phyloP scores from a whole-genome alignment of 1,139 yeast genomes.

The Scheffersomyces parashehatae region DNA sequence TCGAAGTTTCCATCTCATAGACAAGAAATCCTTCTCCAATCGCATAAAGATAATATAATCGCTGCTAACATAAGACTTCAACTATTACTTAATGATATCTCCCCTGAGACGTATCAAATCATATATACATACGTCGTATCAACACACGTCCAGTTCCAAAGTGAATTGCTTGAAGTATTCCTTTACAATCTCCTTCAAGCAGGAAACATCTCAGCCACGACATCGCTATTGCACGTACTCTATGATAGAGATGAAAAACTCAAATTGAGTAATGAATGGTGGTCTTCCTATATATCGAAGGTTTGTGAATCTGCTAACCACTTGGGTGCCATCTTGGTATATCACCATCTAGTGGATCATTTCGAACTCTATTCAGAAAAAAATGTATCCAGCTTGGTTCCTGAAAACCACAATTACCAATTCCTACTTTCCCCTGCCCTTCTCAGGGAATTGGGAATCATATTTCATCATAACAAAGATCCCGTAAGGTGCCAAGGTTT shows the following conservation, averaged over 20 bases:
- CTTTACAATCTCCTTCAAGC: slow-evolving; percentile 18
- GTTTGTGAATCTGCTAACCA: slow-evolving; percentile 28
- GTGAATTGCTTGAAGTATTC: slow-evolving; percentile 20
- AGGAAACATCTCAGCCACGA: slow-evolving; percentile 20
- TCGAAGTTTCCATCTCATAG: slow-evolving; percentile 1
- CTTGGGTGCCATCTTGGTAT: slow-evolving; percentile 36
- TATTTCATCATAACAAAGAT: slow-evolving; percentile 31
- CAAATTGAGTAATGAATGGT: slow-evolving; percentile 34
- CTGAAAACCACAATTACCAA: slow-evolving; percentile 26
- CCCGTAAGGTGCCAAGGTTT: slow-evolving; percentile 31
- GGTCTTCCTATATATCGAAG: slow-evolving; percentile 31
- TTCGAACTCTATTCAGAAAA: slow-evolving; percentile 17
- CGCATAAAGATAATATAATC: background rate
- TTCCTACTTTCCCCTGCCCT: slow-evolving; percentile 31
- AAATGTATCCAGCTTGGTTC: slow-evolving; percentile 14
- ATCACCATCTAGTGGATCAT: slow-evolving; percentile 38
- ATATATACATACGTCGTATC: background rate
- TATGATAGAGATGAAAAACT: slow-evolving; percentile 13
- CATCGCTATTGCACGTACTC: slow-evolving; percentile 24
- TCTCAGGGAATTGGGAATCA: slow-evolving; percentile 26
- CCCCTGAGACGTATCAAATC: background rate
- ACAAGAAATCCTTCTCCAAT: background rate
- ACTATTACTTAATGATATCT: background rate
- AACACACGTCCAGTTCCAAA: background rate
- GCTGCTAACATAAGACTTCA: background rate